phyloP scores from a whole-genome alignment of 2,329 filamentous ascomycete species.

The Neodidymelliopsis sp. region DNA sequence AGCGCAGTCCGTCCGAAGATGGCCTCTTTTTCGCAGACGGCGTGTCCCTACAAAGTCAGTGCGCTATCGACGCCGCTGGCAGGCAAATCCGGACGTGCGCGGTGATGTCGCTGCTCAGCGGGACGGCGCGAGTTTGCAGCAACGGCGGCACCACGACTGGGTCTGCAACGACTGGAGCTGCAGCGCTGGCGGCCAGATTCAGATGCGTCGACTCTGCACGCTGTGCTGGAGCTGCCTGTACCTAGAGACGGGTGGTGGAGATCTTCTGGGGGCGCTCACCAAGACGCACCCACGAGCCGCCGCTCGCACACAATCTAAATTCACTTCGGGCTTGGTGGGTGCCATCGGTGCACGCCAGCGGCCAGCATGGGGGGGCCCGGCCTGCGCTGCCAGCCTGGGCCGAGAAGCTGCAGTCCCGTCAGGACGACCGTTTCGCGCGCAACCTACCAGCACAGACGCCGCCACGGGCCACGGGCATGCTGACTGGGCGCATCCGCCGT shows the following conservation, averaged over 20 bases:
- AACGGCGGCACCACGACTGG: slow-evolving; percentile 28
- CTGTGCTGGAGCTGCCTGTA: slow-evolving; percentile 29
- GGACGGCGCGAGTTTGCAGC: slow-evolving; percentile 48
- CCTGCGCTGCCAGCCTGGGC: slow-evolving; percentile 38
- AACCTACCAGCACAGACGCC: slow-evolving; percentile 38
- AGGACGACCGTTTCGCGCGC: slow-evolving; percentile 33
- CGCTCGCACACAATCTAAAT: slow-evolving; percentile 49
- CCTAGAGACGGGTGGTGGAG: slow-evolving; percentile 46
- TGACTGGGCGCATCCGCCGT: slow-evolving; percentile 46
- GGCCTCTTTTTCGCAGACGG: slow-evolving; percentile 35
- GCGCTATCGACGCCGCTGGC: slow-evolving; percentile 37
- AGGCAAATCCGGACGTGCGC: slow-evolving; percentile 23
- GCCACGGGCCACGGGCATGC: slow-evolving; percentile 34
- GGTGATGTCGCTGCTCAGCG: slow-evolving; percentile 40
- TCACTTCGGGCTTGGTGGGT: slow-evolving; percentile 44
- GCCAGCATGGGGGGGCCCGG: slow-evolving; percentile 34
- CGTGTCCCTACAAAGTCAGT: slow-evolving; percentile 38
- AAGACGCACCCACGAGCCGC: slow-evolving; percentile 39
- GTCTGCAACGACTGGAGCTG: slow-evolving; percentile 27
- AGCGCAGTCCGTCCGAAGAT: slow-evolving; percentile 35
- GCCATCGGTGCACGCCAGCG: slow-evolving; percentile 31
- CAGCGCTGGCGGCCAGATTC: slow-evolving; percentile 24
- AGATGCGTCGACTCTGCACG: slow-evolving; percentile 29
- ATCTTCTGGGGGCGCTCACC: slow-evolving; percentile 42
- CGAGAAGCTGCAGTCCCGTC: slow-evolving; percentile 30